Conservation (phyloP, 1,284 basidiomycete genomes). For the Lentinus polychrous region DNA sequence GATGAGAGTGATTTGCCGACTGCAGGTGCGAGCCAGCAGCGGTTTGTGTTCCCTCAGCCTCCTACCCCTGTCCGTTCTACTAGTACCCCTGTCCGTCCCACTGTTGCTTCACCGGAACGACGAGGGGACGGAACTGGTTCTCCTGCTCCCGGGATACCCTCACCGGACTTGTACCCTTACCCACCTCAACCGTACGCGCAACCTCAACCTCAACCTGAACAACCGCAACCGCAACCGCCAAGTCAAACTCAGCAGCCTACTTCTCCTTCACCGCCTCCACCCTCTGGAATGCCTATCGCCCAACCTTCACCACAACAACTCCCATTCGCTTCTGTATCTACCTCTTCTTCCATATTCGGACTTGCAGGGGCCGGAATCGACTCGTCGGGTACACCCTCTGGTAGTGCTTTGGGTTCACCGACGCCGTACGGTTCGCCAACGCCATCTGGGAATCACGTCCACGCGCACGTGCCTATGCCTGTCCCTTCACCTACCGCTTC, state of each 20-base stretch:
- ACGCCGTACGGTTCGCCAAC: no score
- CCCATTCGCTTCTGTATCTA: constrained; percentile 15
- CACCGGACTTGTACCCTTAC: not conserved
- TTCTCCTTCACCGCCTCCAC: constrained; percentile 4
- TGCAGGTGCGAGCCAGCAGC: constrained; percentile 31
- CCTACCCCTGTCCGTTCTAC: not conserved
- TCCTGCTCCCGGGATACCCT: not conserved
- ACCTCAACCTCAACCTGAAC: not conserved
- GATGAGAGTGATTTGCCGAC: constrained; percentile 29
- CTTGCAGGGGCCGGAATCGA: no score
- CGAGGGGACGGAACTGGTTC: not conserved
- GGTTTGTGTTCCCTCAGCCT: not conserved
- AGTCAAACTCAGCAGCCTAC: constrained; percentile 2
- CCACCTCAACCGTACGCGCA: not conserved
- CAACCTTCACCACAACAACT: constrained; percentile 7
- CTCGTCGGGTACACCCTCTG: no score
- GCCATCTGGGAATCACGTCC: no score
- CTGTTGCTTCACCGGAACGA: not conserved
- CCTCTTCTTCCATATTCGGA: constrained; percentile 26
- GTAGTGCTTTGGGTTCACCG: no score
- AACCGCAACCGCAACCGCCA: not conserved
- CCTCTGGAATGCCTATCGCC: constrained; percentile 8
- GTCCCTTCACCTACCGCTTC: no score
- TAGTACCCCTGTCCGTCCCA: not conserved
- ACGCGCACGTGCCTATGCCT: no score